Percentiles rank a stretch among this genome's conserved stretches.
Conservation (phyloP, 1,284 basidiomycete species). For the Gomphus sp. region DNA sequence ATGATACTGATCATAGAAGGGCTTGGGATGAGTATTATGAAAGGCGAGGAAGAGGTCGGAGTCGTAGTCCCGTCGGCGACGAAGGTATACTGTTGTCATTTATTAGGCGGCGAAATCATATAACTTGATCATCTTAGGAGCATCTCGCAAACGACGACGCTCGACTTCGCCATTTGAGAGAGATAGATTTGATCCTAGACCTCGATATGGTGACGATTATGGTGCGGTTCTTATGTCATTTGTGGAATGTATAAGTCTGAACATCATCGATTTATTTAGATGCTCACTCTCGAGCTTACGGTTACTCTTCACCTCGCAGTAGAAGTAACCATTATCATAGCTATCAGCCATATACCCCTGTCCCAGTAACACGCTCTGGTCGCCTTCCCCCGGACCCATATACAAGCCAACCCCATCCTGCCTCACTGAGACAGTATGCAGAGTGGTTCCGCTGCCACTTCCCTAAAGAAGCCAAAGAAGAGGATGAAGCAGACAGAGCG, state of each 20-base stretch:
- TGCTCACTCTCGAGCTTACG: conserved; percentile 52
- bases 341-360: conserved; percentile 18
- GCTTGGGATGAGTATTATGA: conserved; percentile 54
- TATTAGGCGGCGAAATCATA: background rate
- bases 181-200: conserved; percentile 71
- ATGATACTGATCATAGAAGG: conserved; percentile 53
- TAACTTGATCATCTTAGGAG: conserved; percentile 21
- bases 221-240: conserved; percentile 38
- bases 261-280: conserved; percentile 30
- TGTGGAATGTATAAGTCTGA: background rate
- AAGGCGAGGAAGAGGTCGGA: conserved; percentile 50
- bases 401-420: conserved; percentile 65
- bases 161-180: conserved; percentile 81
- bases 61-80: conserved; percentile 60
- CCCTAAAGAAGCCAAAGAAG: conserved; percentile 68
- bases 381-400: conserved; percentile 64
- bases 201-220: conserved; percentile 70
- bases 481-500: conserved; percentile 71
- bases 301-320: conserved; percentile 51
- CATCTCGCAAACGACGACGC: conserved; percentile 70
- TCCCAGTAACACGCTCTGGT: conserved; percentile 30
- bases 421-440: conserved; percentile 76
- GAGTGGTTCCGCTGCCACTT: conserved; percentile 84
- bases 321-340: conserved; percentile 33
- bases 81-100: conserved; percentile 42